Base-by-base conservation (phyloP, 169 alveolate species). In the Sarcocystis neurona region DNA sequence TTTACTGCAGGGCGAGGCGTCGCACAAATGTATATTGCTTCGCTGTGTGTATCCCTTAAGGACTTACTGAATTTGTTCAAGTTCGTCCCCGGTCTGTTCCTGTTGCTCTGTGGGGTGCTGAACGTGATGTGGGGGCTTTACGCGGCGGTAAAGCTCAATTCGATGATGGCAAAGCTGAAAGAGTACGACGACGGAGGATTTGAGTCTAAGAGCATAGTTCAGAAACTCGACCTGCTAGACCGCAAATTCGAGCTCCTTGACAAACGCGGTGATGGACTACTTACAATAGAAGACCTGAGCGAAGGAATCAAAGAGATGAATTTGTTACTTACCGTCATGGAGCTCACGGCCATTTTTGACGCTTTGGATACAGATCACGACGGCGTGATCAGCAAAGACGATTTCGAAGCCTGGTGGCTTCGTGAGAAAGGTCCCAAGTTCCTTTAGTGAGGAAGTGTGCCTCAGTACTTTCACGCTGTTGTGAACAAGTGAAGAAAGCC, bases 361-460 rank as follows among this genome's bases (percentile, higher is more conserved):
- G 56, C 79, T 6, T 18, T 86, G 58, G 90, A 86, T 44, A 34
- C 48, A 44, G 85, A 86, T 37, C 41, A 37, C 32, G 60, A 86
- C 60, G 90, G 90, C 2, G 23, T 74, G 27, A 63, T 86, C 78
- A 53, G 79, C 50, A 86, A 86, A 27, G 87, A 86, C 27, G 90
- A 86, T 27, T 86, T 86, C 82, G 90, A 86, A 46, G 44, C 70
- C 32, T 86, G 90, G 90, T 86, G 90, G 90, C 84, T 86, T 0
- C 34, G 60, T 27, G 79, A 86, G 12, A 86, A 86, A 44, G 90
- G 90, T 3, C 72, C 68, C 58, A 74, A 47, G 3, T 27, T 86
- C 32, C 90, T 86, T 30, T 86, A 46, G 66, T 20, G 66, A 23
- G 66, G 12, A 12, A 15, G 66, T 23, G 23, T 12, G 12, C 66